A percentile compares a stretch with the other conserved stretches of the same genome.
These are phyloP conservation scores for Aspergillus affinis DNA, from an alignment of 495 filamentous ascomycete species.

Conservation along the genomic window DNA sequence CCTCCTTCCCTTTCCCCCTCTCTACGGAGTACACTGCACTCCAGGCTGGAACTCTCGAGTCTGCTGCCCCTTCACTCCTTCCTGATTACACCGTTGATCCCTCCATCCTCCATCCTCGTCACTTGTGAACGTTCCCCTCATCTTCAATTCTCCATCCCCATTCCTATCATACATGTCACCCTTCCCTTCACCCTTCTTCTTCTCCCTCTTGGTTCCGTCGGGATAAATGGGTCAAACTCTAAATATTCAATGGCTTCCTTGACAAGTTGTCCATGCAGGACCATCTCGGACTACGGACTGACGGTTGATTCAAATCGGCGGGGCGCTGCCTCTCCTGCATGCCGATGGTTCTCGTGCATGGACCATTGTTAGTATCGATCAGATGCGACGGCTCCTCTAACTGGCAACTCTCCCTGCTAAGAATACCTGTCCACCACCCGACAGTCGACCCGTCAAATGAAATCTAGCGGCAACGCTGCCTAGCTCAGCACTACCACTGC, in stretches of 20 bases:
- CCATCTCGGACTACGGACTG: conserved; percentile 20
- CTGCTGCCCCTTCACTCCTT: too few relatives aligned
- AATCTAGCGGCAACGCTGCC: conserved; percentile 17
- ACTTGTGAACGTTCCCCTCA: too few relatives aligned
- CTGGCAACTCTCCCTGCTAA: conserved; percentile 12
- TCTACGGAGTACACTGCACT: too few relatives aligned
- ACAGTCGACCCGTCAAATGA: conserved; percentile 17
- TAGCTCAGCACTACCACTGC: conserved; percentile 10
- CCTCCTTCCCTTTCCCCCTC: too few relatives aligned
- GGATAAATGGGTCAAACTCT: neutral
- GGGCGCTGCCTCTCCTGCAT: conserved; percentile 26
- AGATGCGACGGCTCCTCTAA: conserved; percentile 13
- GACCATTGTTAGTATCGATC: conserved; percentile 19
- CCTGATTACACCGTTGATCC: too few relatives aligned
- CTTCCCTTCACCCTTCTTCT: too few relatives aligned
- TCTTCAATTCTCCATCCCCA: too few relatives aligned
- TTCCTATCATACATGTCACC: too few relatives aligned
- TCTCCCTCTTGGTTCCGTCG: neutral
- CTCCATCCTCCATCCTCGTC: too few relatives aligned
- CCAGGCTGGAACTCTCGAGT: too few relatives aligned
- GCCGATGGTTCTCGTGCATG: conserved; percentile 28
- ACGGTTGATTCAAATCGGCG: conserved; percentile 33
- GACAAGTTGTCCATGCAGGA: conserved; percentile 18
- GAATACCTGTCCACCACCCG: conserved; percentile 16
- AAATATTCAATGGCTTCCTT: conserved; percentile 7